These are phyloP conservation scores for Albatrellus sp. DNA, from an alignment of 1,284 basidiomycete species.

Conservation along the genomic window DNA sequence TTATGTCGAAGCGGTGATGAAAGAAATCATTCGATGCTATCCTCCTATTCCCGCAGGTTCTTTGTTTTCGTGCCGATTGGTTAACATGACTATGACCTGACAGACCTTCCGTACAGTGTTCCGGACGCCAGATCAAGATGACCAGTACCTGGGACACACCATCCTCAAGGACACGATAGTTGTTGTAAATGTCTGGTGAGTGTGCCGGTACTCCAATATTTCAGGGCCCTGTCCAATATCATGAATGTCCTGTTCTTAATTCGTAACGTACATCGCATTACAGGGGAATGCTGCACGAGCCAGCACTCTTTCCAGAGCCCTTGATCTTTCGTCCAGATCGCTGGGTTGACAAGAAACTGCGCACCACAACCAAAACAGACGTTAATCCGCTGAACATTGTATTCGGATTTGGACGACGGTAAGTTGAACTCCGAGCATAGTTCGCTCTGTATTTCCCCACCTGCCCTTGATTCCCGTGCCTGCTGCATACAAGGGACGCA, in stretches of 20 bases:
- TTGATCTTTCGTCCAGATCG: conserved; percentile 9
- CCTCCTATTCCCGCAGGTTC: conserved; percentile 13
- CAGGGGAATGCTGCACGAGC: conserved; percentile 12
- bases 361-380: conserved; percentile 8
- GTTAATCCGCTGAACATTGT: conserved; percentile 1
- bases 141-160: conserved; percentile 7
- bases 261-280: too few species aligned
- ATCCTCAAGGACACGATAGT: conserved; percentile 10
- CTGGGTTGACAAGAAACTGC: conserved; percentile 5
- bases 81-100: too few species aligned
- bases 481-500: too few species aligned
- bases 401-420: conserved; percentile 12
- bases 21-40: conserved; percentile 25
- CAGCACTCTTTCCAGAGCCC: conserved; percentile 7
- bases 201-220: not conserved
- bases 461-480: not conserved
- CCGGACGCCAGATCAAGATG: conserved; percentile 2
- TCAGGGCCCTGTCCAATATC: not conserved
- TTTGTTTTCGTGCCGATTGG: not conserved
- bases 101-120: conserved; percentile 9
- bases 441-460: not conserved
- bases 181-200: conserved; percentile 11
- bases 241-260: not conserved
- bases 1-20: conserved; percentile 26
- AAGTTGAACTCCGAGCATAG: not conserved